These are phyloP conservation scores for Euphrasia arctica DNA, from an alignment of 305 asterid species.

Conservation along the genomic window DNA sequence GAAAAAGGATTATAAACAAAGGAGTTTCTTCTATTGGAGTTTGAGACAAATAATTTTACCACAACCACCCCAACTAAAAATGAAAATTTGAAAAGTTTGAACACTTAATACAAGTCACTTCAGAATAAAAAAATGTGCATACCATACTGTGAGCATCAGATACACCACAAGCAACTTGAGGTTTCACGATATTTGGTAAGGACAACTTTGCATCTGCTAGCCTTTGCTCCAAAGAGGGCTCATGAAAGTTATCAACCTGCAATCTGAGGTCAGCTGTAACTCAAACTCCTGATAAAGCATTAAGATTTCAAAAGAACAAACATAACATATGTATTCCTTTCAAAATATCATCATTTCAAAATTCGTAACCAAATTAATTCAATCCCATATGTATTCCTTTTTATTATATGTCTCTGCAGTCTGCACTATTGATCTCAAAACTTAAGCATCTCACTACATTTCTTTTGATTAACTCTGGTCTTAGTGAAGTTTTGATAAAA, in stretches of 20 bases:
- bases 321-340: neutral
- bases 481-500: neutral
- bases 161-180: slow-evolving; percentile 96
- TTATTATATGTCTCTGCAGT: too few species aligned
- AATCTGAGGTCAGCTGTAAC: slow-evolving; percentile 32
- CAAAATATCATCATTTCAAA: too few species aligned
- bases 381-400: too few species aligned
- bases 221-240: slow-evolving; percentile 55
- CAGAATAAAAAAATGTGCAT: slow-evolving; percentile 19
- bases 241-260: slow-evolving; percentile 82
- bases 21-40: too few species aligned
- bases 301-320: slow-evolving; percentile 16
- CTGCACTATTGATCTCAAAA: slow-evolving; percentile 8
- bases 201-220: slow-evolving; percentile 65
- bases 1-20: too few species aligned
- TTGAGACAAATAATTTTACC: too few species aligned
- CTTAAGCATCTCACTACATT: slow-evolving; percentile 3
- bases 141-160: slow-evolving; percentile 98
- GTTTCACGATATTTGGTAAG: slow-evolving; percentile 84
- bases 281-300: slow-evolving; percentile 27
- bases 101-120: neutral
- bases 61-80: neutral
- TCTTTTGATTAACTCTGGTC: slow-evolving; percentile 12
- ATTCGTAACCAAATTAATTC: too few species aligned
- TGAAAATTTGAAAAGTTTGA: slow-evolving; percentile 17